These are phyloP conservation scores for Cutaneotrichosporon sp. DNA, from an alignment of 1,284 basidiomycete species.

Conservation along the genomic window DNA sequence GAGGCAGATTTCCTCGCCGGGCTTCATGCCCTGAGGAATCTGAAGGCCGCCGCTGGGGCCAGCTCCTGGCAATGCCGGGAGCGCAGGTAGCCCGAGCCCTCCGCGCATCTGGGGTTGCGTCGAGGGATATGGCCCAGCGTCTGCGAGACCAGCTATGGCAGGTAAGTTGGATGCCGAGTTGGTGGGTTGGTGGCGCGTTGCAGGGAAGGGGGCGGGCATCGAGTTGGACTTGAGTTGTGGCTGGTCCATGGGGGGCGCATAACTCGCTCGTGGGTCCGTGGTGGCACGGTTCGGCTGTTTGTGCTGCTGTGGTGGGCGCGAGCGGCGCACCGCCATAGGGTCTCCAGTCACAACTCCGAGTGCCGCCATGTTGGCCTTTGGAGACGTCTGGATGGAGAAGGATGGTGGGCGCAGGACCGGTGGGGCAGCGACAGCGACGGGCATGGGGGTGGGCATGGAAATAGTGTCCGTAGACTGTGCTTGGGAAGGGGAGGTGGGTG, in stretches of 20 bases:
- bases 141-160: conserved; percentile 44
- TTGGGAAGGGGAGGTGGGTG: conserved; percentile 6
- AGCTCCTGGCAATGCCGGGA: conserved; percentile 5
- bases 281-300: background rate
- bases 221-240: conserved; percentile 10
- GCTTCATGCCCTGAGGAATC: conserved; percentile 13
- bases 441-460: conserved; percentile 19
- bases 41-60: conserved; percentile 1
- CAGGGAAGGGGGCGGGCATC: conserved; percentile 11
- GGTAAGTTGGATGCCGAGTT: conserved; percentile 45
- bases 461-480: conserved; percentile 7
- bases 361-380: conserved; percentile 12
- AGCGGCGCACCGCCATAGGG: background rate
- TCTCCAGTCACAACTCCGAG: conserved; percentile 8
- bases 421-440: conserved; percentile 4
- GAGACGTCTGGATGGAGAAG: conserved; percentile 9
- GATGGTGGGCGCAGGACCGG: background rate
- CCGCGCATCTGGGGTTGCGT: conserved; percentile 7
- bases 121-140: conserved; percentile 46
- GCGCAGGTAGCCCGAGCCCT: background rate
- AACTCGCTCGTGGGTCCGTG: conserved; percentile 2
- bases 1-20: conserved; percentile 74
- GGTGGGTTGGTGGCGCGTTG: conserved; percentile 31
- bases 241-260: background rate
- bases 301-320: conserved; percentile 9